A percentile compares a stretch with the other conserved stretches of the same genome.
Conservation (phyloP, 75 land plant species). For the Sequoiadendron giganteum region DNA sequence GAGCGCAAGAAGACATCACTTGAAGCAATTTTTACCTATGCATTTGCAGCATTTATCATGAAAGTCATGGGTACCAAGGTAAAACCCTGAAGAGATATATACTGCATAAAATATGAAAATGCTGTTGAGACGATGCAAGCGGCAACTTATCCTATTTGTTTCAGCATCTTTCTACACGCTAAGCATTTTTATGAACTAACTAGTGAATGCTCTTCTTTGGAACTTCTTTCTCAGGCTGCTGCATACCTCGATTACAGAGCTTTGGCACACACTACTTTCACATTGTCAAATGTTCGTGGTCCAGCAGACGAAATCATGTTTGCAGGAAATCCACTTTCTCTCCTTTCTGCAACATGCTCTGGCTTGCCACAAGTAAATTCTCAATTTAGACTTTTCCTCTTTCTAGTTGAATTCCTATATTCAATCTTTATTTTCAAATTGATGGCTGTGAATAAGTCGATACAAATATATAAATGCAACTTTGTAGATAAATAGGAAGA, state of each 20-base stretch:
- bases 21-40: slow-evolving; percentile 58
- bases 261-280: slow-evolving; percentile 55
- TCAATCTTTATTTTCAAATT: not conserved
- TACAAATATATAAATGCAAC: not conserved
- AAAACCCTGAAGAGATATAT: not conserved
- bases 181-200: slow-evolving; percentile 1
- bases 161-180: not conserved
- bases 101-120: not conserved
- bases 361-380: slow-evolving; percentile 61
- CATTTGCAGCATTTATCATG: slow-evolving; percentile 49
- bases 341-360: slow-evolving; percentile 33
- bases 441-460: not conserved
- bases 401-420: not conserved
- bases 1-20: slow-evolving; percentile 58
- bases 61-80: slow-evolving; percentile 59
- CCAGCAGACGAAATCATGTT: slow-evolving; percentile 63
- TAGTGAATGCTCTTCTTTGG: not conserved
- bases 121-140: not conserved
- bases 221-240: slow-evolving; percentile 35
- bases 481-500: not conserved
- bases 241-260: slow-evolving; percentile 43
- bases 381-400: not conserved
- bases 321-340: slow-evolving; percentile 49
- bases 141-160: not conserved
- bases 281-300: slow-evolving; percentile 69